phyloP scores from a whole-genome alignment of 1,284 basidiomycete species.

The Mycena sp. region DNA sequence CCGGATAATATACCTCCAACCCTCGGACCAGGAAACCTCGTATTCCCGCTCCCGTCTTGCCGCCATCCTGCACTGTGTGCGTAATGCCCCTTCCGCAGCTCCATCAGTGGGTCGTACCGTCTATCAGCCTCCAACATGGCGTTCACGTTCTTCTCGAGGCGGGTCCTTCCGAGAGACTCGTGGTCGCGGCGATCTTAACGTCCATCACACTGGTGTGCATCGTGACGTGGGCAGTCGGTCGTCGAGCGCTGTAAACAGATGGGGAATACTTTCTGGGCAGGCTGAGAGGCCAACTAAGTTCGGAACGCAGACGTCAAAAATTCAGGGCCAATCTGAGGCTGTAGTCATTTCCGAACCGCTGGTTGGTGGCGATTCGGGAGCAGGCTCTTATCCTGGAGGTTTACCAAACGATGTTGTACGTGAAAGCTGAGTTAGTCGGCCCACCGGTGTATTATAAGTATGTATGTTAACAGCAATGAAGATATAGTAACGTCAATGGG shows the following conservation, averaged over 20 bases:
- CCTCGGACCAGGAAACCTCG: slow-evolving; percentile 57
- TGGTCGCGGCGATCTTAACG: slow-evolving; percentile 17
- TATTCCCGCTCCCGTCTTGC: slow-evolving; percentile 63
- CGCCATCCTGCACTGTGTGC: slow-evolving; percentile 59
- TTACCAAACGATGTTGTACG: background rate
- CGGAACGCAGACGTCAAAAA: background rate
- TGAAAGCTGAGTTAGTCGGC: too few species aligned
- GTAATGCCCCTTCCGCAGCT: slow-evolving; percentile 49
- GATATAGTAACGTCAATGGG: slow-evolving; percentile 19
- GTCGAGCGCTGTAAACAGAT: slow-evolving; percentile 15
- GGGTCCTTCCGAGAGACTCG: slow-evolving; percentile 21
- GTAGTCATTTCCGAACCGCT: background rate
- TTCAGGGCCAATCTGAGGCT: background rate
- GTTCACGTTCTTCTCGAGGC: slow-evolving; percentile 23
- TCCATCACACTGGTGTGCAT: slow-evolving; percentile 18
- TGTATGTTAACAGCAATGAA: background rate
- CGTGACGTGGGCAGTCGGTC: slow-evolving; percentile 17
- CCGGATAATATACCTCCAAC: slow-evolving; percentile 61
- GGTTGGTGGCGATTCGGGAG: too few species aligned
- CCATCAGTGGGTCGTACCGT: slow-evolving; percentile 25
- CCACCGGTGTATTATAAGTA: slow-evolving; percentile 19
- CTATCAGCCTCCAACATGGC: slow-evolving; percentile 5
- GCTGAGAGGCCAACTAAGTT: background rate
- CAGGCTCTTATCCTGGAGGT: background rate
- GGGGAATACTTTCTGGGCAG: slow-evolving; percentile 5